Percentiles rank a stretch among this genome's conserved stretches.
These are phyloP conservation scores for Leccinum arenicola DNA, from an alignment of 768 basidiomycete species.

Conservation along the genomic window DNA sequence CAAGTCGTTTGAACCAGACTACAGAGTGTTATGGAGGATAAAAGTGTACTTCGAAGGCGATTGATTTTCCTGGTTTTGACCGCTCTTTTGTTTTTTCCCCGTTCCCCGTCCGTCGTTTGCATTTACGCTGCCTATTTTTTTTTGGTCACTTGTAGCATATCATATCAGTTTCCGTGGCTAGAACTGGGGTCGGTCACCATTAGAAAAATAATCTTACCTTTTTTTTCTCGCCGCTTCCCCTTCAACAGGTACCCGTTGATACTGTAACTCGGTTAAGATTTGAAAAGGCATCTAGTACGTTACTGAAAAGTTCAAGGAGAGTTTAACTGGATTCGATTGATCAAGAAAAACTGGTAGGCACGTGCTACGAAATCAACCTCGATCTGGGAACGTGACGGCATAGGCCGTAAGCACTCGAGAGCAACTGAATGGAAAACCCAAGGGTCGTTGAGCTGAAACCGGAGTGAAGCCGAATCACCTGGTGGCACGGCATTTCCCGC, in stretches of 20 bases:
- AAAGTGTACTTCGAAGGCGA: conserved; percentile 3
- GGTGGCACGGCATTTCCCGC: not conserved
- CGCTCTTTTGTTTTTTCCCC: not conserved
- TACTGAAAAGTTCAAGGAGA: not conserved
- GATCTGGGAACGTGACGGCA: not conserved
- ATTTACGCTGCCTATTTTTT: not conserved
- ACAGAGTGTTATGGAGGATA: not conserved
- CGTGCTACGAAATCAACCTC: not conserved
- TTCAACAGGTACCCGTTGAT: not conserved
- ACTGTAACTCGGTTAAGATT: not conserved
- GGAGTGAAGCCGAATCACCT: not conserved
- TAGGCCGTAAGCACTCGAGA: not conserved
- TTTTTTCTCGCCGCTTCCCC: not conserved
- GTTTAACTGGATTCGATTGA: not conserved
- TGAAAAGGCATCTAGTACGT: not conserved
- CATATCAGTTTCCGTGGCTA: conserved; percentile 5
- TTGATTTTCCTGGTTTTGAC: conserved; percentile 2
- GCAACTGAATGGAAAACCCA: not conserved
- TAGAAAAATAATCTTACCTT: conserved; percentile 1
- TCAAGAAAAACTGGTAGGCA: not conserved
- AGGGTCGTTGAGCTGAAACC: not conserved
- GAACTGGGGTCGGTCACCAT: conserved; percentile 15
- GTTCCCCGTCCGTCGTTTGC: not conserved
- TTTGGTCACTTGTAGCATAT: conserved; percentile 20
- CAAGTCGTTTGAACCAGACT: conserved; percentile 15